phyloP scores from a whole-genome alignment of 2,329 filamentous ascomycete species.

The Sclerotiophoma versabilis region DNA sequence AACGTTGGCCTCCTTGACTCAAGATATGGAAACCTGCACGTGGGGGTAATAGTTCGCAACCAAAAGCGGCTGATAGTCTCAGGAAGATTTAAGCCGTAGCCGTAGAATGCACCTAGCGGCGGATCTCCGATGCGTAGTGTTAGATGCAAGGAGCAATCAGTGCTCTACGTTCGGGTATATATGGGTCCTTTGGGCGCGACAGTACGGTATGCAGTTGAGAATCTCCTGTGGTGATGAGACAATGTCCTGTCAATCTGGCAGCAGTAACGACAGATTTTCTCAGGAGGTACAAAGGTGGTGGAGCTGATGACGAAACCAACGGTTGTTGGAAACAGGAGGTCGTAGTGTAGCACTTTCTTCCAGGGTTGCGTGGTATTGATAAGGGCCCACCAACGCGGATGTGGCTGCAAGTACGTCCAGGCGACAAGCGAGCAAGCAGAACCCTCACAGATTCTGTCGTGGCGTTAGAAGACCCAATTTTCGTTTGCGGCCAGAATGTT shows the following conservation, averaged over 20 bases:
- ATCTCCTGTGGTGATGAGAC: slow-evolving; percentile 9
- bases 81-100: slow-evolving; percentile 20
- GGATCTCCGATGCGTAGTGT: slow-evolving; percentile 25
- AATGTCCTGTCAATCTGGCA: background rate
- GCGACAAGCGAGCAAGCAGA: slow-evolving; percentile 20
- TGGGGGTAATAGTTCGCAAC: slow-evolving; percentile 22
- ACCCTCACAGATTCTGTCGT: slow-evolving; percentile 22
- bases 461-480: slow-evolving; percentile 32
- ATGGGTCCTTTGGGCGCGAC: slow-evolving; percentile 23
- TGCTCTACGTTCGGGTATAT: slow-evolving; percentile 27
- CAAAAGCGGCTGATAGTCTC: slow-evolving; percentile 21
- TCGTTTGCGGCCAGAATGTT: slow-evolving; percentile 44
- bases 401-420: slow-evolving; percentile 20
- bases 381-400: slow-evolving; percentile 26
- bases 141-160: slow-evolving; percentile 24
- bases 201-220: slow-evolving; percentile 3
- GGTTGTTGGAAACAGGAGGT: slow-evolving; percentile 13
- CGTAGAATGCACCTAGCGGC: slow-evolving; percentile 25
- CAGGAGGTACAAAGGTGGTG: background rate
- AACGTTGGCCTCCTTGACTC: slow-evolving; percentile 24
- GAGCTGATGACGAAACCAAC: slow-evolving; percentile 9
- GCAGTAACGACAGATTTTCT: slow-evolving; percentile 1
- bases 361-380: slow-evolving; percentile 28
- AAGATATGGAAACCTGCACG: slow-evolving; percentile 22
- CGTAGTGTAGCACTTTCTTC: slow-evolving; percentile 8